Conservation (phyloP, 257 asterid species). For the Voacanga thouarsii region DNA sequence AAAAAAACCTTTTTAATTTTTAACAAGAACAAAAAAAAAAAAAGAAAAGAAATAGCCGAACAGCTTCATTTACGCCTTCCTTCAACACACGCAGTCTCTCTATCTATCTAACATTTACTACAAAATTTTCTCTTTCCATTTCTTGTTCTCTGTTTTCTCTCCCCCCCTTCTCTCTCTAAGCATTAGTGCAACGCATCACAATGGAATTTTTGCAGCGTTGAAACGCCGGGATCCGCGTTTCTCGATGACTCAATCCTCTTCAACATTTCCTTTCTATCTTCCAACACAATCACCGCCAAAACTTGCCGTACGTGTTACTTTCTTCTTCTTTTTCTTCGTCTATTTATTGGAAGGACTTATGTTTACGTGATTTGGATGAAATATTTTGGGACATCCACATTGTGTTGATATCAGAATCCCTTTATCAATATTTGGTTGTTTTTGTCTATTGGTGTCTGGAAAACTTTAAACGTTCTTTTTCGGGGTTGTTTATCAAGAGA, state of each 20-base stretch:
- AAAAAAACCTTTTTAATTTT: too few relatives aligned
- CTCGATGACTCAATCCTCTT: slow-evolving; percentile 35
- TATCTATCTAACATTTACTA: not conserved
- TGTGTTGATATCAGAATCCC: slow-evolving; percentile 31
- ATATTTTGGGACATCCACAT: slow-evolving; percentile 23
- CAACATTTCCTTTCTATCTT: slow-evolving; percentile 10
- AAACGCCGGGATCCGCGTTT: slow-evolving; percentile 52
- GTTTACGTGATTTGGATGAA: slow-evolving; percentile 9
- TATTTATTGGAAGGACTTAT: not conserved
- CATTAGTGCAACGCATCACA: slow-evolving; percentile 18
- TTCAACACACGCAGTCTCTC: not conserved
- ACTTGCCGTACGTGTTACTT: slow-evolving; percentile 28
- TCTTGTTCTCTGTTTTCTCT: not conserved
- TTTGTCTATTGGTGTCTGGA: not conserved
- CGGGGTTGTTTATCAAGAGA: not conserved
- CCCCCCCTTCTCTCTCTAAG: not conserved
- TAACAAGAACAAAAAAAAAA: not conserved
- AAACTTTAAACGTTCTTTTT: slow-evolving; percentile 6
- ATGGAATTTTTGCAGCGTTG: slow-evolving; percentile 37
- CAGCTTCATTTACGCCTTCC: slow-evolving; percentile 26
- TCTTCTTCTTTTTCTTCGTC: not conserved
- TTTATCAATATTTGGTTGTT: slow-evolving; percentile 15
- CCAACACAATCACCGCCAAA: slow-evolving; percentile 12
- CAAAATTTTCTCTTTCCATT: not conserved
- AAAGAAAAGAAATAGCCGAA: slow-evolving; percentile 27